Conservation (phyloP, 1,139 yeast species). For the Yamadazyma spencermartinsiae region DNA sequence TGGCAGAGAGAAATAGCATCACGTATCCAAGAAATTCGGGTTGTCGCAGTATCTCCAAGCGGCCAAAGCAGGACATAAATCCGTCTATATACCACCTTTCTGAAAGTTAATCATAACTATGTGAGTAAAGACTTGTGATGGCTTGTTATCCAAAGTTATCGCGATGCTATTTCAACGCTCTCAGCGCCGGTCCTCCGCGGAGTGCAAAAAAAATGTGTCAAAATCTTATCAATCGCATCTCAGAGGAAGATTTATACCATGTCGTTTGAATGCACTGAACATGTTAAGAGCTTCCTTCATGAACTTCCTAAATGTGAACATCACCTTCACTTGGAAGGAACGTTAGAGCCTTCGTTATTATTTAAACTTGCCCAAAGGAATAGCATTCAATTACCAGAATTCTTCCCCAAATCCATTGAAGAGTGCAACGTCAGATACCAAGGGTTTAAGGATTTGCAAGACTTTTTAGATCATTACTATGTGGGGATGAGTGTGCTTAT, state of each 20-base stretch:
- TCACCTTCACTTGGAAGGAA: constrained; percentile 80
- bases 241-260: constrained; percentile 7
- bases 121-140: too few species aligned
- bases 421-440: constrained; percentile 59
- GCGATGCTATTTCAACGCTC: too few species aligned
- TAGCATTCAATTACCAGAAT: constrained; percentile 53
- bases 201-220: too few species aligned
- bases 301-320: constrained; percentile 84
- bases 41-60: too few species aligned
- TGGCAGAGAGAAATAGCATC: too few species aligned
- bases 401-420: constrained; percentile 56
- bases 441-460: constrained; percentile 66
- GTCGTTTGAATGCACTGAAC: constrained; percentile 18
- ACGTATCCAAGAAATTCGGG: too few species aligned
- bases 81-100: too few species aligned
- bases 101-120: too few species aligned
- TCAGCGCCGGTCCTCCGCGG: too few species aligned
- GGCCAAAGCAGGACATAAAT: too few species aligned
- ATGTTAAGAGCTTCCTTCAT: constrained; percentile 44
- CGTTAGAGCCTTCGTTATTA: constrained; percentile 68
- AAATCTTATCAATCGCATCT: not conserved
- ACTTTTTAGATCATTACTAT: constrained; percentile 74
- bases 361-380: constrained; percentile 66
- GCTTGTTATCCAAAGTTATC: too few species aligned
- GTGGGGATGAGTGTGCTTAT: constrained; percentile 74